Evolutionary conservation across 371 early-diverging fungal species (phyloP).

Genomic region (Polyrhizophydium stewartii): DNA sequence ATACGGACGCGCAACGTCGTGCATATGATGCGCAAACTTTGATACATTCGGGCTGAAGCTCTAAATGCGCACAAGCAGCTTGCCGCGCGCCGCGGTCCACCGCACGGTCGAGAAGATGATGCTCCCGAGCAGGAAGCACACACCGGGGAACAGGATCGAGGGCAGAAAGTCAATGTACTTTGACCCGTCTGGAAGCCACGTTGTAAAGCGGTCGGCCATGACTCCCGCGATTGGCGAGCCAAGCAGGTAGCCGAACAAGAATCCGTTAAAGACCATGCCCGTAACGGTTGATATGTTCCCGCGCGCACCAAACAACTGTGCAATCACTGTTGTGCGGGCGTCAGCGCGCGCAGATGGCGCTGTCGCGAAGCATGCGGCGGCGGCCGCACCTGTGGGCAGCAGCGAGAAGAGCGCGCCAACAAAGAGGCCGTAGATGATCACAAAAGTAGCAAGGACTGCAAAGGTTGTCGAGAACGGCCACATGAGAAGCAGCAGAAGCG

Average conservation of each 20-base stretch:
- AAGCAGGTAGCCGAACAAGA: constrained; percentile 51
- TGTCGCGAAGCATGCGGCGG: too few relatives aligned
- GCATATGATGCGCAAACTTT: too few relatives aligned
- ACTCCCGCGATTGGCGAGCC: constrained; percentile 57
- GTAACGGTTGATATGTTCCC: constrained; percentile 49
- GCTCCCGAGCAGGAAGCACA: constrained; percentile 1
- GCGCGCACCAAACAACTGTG: constrained; percentile 48
- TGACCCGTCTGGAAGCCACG: constrained; percentile 15
- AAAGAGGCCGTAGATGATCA: constrained; percentile 54
- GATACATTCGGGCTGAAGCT: too few relatives aligned
- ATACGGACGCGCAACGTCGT: too few relatives aligned
- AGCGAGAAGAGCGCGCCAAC: constrained; percentile 57
- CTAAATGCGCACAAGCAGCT: too few relatives aligned
- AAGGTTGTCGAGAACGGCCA: constrained; percentile 56
- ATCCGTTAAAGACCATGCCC: constrained; percentile 47
- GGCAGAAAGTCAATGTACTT: constrained; percentile 34
- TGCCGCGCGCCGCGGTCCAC: too few relatives aligned
- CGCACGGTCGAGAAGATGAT: constrained; percentile 1
- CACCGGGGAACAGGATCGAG: constrained; percentile 47
- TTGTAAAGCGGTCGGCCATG: constrained; percentile 29
- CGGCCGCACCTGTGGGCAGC: constrained; percentile 39
- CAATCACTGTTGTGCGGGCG: constrained; percentile 41
- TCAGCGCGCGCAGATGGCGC: too few relatives aligned
- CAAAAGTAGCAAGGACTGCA: constrained; percentile 42
- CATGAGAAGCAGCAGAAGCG: constrained; percentile 48